A percentile compares a stretch with the other conserved stretches of the same genome.
phyloP scores from a whole-genome alignment of 345 rosid genomes.

The Sonneratia alba region DNA sequence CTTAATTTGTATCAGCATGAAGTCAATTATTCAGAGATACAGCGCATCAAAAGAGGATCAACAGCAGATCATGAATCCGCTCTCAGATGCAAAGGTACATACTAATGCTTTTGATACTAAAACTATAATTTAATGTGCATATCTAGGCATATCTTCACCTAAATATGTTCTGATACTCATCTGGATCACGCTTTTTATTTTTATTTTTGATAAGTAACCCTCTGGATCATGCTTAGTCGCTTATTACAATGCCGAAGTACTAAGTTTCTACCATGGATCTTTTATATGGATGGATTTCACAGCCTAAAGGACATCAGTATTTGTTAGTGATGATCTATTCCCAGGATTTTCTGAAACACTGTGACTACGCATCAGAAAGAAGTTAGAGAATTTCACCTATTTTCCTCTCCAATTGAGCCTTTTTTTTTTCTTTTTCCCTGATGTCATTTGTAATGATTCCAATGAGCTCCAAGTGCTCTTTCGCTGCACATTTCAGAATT shows the following conservation, averaged over 20 bases:
- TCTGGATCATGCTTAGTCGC: too few relatives aligned
- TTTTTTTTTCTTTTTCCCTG: too few relatives aligned
- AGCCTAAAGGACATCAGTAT: not conserved
- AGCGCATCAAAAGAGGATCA: conserved; percentile 8
- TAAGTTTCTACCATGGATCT: not conserved
- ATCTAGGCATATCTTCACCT: not conserved
- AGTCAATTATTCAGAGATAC: conserved; percentile 8
- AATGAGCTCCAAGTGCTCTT: not conserved
- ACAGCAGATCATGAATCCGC: conserved; percentile 9
- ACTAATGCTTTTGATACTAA: not conserved
- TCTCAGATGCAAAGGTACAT: conserved; percentile 8
- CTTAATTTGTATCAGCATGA: conserved; percentile 3
- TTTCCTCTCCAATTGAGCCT: not conserved
- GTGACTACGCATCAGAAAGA: not conserved
- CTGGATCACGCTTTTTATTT: not conserved
- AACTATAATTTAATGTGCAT: not conserved
- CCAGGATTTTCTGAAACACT: not conserved
- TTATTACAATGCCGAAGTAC: not conserved
- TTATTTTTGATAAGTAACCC: too few relatives aligned
- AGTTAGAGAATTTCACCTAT: not conserved
- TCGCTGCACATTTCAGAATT: not conserved
- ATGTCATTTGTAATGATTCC: not conserved
- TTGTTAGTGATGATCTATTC: not conserved
- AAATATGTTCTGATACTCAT: not conserved
- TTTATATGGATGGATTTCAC: not conserved